phyloP scores from a whole-genome alignment of 768 basidiomycete species.

The Phlegmacium glaucopus region DNA sequence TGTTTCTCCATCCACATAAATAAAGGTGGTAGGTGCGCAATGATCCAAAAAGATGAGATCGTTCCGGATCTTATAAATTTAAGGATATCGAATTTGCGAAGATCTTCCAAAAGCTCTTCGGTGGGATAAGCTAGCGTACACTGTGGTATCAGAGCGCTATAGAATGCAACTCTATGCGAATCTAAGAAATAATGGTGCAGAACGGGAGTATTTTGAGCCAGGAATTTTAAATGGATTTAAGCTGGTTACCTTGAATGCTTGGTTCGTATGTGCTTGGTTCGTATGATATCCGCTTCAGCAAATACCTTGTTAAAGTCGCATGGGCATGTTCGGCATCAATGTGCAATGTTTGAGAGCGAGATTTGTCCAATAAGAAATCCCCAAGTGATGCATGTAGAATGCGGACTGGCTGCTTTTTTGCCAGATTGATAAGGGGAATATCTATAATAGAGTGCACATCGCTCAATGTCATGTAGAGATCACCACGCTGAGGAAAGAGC shows the following conservation, averaged over 20 bases:
- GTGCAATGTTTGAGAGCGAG: neutral
- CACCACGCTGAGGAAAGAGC: neutral
- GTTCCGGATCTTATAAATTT: too few species aligned
- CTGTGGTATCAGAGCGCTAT: too few species aligned
- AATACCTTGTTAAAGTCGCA: neutral
- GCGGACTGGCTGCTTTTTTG: neutral
- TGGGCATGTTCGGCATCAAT: neutral
- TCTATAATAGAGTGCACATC: neutral
- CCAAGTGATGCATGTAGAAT: slow-evolving; percentile 4
- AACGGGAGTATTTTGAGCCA: too few species aligned
- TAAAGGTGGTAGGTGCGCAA: too few species aligned
- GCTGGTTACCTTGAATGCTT: neutral
- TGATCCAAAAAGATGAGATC: too few species aligned
- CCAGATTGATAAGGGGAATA: neutral
- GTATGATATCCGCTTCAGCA: neutral
- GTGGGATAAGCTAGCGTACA: too few species aligned
- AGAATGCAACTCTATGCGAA: too few species aligned
- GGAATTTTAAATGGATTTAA: neutral
- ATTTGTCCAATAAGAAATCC: slow-evolving; percentile 2
- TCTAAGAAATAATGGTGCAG: too few species aligned
- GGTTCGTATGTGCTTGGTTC: neutral
- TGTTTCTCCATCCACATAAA: too few species aligned
- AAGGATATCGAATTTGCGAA: too few species aligned
- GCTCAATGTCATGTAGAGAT: neutral
- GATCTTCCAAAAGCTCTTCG: too few species aligned